Evolutionary conservation across 2,329 filamentous ascomycete species (phyloP).

Genomic region (Parasarocladium wereldwijsianum): DNA sequence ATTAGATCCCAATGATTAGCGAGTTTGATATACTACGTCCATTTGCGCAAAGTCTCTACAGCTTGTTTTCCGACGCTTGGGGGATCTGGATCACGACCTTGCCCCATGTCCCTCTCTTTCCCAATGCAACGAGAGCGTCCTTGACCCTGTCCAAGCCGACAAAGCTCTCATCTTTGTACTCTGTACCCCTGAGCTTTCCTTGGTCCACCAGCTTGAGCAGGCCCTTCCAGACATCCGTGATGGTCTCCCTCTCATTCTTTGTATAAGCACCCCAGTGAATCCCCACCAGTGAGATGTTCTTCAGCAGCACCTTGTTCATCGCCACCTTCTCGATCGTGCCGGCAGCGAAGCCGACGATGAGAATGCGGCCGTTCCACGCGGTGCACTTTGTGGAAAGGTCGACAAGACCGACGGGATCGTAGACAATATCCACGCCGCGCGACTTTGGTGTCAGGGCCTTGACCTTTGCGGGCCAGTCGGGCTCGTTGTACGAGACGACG

Average conservation of each 20-base stretch:
- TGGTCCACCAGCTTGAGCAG: conserved; percentile 63
- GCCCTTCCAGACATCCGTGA: conserved; percentile 65
- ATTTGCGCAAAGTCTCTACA: too few species aligned
- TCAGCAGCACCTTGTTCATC: conserved; percentile 81
- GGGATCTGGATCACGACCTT: conserved; percentile 87
- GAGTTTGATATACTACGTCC: too few species aligned
- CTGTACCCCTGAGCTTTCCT: conserved; percentile 69
- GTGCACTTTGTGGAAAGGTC: conserved; percentile 81
- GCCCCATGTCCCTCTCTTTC: conserved; percentile 76
- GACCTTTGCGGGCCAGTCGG: conserved; percentile 51
- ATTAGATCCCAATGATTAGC: too few species aligned
- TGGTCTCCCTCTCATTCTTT: conserved; percentile 53
- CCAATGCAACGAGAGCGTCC: conserved; percentile 61
- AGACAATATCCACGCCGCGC: conserved; percentile 77
- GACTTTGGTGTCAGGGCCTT: conserved; percentile 62
- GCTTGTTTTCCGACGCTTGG: conserved; percentile 44
- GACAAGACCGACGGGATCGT: conserved; percentile 84
- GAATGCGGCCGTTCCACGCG: conserved; percentile 78
- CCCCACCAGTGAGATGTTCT: conserved; percentile 84
- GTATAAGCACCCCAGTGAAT: conserved; percentile 86
- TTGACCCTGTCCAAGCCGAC: conserved; percentile 69
- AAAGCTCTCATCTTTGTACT: conserved; percentile 70
- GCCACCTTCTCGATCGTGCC: conserved; percentile 75
- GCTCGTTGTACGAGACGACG: conserved; percentile 58
- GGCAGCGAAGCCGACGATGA: conserved; percentile 75